These are phyloP conservation scores for Malus hybrid DNA, from an alignment of 331 rosid genomes.

Conservation along the genomic window DNA sequence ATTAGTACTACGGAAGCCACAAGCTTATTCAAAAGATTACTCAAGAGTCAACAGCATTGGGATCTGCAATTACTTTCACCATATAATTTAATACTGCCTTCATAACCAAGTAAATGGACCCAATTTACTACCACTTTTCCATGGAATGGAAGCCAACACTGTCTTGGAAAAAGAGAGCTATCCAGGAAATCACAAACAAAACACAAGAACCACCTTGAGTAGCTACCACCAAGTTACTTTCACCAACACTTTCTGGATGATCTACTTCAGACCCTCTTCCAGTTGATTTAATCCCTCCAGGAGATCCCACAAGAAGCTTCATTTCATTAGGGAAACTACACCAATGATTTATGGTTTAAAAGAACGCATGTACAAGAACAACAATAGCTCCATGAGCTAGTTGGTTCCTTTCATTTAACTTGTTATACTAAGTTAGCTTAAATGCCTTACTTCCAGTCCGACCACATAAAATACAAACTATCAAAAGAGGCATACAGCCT, in stretches of 20 bases:
- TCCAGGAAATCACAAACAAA: background rate
- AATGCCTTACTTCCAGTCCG: background rate
- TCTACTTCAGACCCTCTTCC: constrained; percentile 85
- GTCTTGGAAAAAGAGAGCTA: background rate
- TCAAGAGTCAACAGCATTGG: background rate
- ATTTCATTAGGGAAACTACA: constrained; percentile 1
- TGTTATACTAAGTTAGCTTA: background rate
- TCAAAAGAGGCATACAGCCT: background rate
- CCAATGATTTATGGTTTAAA: background rate
- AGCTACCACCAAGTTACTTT: background rate
- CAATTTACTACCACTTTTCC: background rate
- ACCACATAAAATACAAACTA: too few relatives aligned
- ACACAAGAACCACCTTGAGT: background rate
- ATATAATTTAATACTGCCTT: background rate
- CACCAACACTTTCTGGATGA: background rate
- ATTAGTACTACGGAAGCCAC: background rate
- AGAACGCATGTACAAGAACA: background rate
- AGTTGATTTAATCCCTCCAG: constrained; percentile 79
- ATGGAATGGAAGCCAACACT: background rate
- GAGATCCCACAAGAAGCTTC: constrained; percentile 53
- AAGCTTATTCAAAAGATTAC: constrained; percentile 1
- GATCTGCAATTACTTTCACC: background rate
- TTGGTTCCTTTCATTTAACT: background rate
- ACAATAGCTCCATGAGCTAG: background rate
- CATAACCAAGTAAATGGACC: background rate